Evolutionary conservation across 2,329 filamentous ascomycete species (phyloP).

Genomic region (Teratosphaeria zuluensis): DNA sequence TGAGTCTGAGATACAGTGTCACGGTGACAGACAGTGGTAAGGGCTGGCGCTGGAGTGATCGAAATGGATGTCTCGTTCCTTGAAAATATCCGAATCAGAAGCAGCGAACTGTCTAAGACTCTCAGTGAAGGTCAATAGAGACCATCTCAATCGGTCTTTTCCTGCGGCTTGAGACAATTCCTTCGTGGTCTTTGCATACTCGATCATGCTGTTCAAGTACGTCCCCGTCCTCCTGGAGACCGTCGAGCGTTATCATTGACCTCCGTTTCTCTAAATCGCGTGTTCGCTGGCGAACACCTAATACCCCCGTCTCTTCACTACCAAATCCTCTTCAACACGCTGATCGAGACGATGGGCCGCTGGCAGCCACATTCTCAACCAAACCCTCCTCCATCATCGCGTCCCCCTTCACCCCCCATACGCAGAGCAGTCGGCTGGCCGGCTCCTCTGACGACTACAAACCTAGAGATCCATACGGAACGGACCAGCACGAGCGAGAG

Average conservation of each 20-base stretch:
- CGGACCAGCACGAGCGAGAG: not conserved
- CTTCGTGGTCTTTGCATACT: not conserved
- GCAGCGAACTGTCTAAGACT: not conserved
- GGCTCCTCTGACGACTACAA: not conserved
- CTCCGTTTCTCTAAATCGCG: too few species aligned
- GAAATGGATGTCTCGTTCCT: not conserved
- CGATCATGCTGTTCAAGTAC: too few species aligned
- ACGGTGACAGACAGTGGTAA: not conserved
- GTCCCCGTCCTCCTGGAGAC: too few species aligned
- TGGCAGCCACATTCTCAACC: not conserved
- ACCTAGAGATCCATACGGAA: not conserved
- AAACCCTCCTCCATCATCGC: not conserved
- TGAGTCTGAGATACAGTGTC: not conserved
- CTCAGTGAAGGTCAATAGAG: not conserved
- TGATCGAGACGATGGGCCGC: not conserved
- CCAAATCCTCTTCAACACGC: not conserved
- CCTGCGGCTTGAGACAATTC: not conserved
- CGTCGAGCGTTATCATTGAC: too few species aligned
- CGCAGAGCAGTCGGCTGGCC: not conserved
- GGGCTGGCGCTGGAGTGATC: not conserved
- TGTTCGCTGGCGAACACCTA: too few species aligned
- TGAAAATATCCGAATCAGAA: not conserved
- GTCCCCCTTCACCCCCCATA: not conserved
- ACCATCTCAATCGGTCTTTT: not conserved
- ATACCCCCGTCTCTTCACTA: not conserved